Base-by-base conservation (phyloP, 306 rosid genomes). In the Delonix regia region DNA sequence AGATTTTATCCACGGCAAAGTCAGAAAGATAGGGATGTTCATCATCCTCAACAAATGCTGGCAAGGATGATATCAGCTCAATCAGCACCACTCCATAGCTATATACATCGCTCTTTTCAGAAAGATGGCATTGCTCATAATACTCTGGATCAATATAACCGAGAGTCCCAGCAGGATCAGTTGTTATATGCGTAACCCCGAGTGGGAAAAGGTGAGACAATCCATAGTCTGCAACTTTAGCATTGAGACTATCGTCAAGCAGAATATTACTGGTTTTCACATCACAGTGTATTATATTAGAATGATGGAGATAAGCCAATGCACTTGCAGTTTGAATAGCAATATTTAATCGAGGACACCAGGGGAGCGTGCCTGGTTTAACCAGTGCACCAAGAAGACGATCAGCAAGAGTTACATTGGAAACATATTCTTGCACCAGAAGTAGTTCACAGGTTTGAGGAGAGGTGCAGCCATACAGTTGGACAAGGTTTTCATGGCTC, bases 111-210 rank as follows among this genome's bases (percentile, higher is more conserved):
- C 93, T 91, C 64, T 86, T 91, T 15, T 82, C 83, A 10, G 92
- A 87, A 14, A 93, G 95, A 82, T 88, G 95, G 63, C 89, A 84
- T 51, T 81, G 85, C 44, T 86, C 85, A 16, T 76, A 86, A 67
- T 91, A 91, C 47, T 85, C 94, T 0, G 95, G 97, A 80, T 90
- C 97, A 19, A 89, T 89, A 36, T 93, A 93, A 33, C 96, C 97
- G 0, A 83, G 90, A 71, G 94, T 90, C 28, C 97, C 97, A 44
- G 84, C 89, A 47, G 92, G 91, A 65, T 88, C 89, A 19, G 96
- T 93, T 5, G 94, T 86, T 15, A 90, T 44, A n/a, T 93, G 97
- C 0, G 94, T 86, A 80, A 85, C 87, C 6, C 88, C 83, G 0
- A 30, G 66, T 0, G 97, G 94, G 78, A 90, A 85, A 71, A 87